These are phyloP conservation scores for Arthrobotrys sinensis DNA, from an alignment of 2,329 filamentous ascomycete species.

Conservation along the genomic window DNA sequence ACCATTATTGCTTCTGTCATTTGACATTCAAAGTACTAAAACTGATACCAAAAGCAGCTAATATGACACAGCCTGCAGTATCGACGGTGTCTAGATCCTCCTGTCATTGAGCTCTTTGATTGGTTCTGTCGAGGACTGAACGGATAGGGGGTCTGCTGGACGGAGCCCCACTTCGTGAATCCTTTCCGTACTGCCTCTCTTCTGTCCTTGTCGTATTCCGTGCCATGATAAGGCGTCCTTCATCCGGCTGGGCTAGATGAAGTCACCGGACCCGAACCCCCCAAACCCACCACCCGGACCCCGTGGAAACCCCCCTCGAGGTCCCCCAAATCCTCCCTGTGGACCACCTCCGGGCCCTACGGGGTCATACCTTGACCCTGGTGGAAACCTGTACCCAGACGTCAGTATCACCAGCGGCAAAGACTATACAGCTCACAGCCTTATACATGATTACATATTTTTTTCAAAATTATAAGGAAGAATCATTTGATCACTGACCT, in stretches of 20 bases:
- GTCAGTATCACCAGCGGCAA: slow-evolving; percentile 66
- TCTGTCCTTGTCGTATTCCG: slow-evolving; percentile 23
- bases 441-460: slow-evolving; percentile 9
- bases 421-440: slow-evolving; percentile 15
- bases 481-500: slow-evolving; percentile 23
- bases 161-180: slow-evolving; percentile 34
- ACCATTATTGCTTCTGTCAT: slow-evolving; percentile 30
- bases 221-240: slow-evolving; percentile 50
- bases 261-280: slow-evolving; percentile 70
- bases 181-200: slow-evolving; percentile 24
- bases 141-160: slow-evolving; percentile 10
- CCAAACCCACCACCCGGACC: slow-evolving; percentile 69
- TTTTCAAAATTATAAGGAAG: neutral
- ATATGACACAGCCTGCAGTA: slow-evolving; percentile 47
- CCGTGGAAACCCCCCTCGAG: slow-evolving; percentile 52
- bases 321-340: slow-evolving; percentile 68
- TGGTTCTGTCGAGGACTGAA: slow-evolving; percentile 38
- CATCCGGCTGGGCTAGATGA: slow-evolving; percentile 68
- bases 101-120: slow-evolving; percentile 11
- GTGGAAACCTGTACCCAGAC: slow-evolving; percentile 76
- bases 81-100: slow-evolving; percentile 14
- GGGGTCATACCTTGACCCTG: slow-evolving; percentile 93
- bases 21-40: slow-evolving; percentile 26
- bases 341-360: slow-evolving; percentile 78
- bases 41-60: slow-evolving; percentile 29